A percentile compares a stretch with the other conserved stretches of the same genome.
Conservation (phyloP, 2,329 filamentous ascomycete genomes). For the Cordyceps javanica region DNA sequence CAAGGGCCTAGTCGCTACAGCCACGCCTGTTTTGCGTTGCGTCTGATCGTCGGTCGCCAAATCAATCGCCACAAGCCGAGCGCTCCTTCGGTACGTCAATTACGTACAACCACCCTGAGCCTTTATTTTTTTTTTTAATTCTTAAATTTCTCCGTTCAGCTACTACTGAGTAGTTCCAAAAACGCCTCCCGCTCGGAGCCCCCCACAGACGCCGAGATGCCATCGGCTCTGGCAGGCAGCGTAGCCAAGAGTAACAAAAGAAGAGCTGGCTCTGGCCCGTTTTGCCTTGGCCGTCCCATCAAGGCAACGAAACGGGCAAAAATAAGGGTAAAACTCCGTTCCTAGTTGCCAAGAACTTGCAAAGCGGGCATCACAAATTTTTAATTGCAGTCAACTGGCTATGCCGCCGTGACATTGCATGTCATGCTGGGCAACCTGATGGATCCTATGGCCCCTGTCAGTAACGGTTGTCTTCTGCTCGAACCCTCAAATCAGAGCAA, state of each 20-base stretch:
- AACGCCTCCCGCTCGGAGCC: background rate
- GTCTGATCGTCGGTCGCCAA: background rate
- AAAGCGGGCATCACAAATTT: background rate
- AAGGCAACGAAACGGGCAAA: background rate
- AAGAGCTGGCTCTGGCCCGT: background rate
- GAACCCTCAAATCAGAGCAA: background rate
- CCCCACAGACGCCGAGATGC: background rate
- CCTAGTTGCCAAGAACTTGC: background rate
- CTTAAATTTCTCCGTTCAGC: background rate
- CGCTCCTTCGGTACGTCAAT: background rate
- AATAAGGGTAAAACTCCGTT: background rate
- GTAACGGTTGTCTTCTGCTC: background rate
- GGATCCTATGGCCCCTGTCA: background rate
- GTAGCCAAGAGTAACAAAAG: background rate
- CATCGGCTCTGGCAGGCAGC: background rate
- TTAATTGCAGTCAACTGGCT: background rate
- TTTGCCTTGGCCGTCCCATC: background rate
- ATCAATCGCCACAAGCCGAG: background rate
- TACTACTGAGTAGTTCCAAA: background rate
- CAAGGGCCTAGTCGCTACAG: background rate
- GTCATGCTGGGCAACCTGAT: background rate
- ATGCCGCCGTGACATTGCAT: background rate
- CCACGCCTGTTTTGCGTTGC: background rate
- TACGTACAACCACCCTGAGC: background rate
- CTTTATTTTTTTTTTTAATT: too few relatives aligned